A percentile compares a stretch with the other conserved stretches of the same genome.
phyloP scores from a whole-genome alignment of 495 filamentous ascomycete genomes.

The Articulospora tetracladia region DNA sequence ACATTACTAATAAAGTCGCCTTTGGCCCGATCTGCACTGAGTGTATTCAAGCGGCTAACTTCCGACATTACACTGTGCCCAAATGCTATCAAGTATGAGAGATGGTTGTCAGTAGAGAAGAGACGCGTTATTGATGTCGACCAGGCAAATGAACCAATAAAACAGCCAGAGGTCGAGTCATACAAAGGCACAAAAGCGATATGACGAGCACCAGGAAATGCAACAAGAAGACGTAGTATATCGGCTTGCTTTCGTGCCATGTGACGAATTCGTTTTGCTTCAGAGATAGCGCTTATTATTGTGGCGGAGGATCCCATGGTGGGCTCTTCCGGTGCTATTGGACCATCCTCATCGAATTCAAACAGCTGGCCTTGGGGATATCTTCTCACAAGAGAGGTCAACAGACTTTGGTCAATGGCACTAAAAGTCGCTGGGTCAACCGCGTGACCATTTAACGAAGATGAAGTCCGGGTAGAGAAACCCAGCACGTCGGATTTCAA shows the following conservation, averaged over 20 bases:
- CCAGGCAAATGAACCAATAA: constrained; percentile 50
- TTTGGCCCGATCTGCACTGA: constrained; percentile 47
- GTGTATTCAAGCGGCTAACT: constrained; percentile 44
- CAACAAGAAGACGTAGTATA: constrained; percentile 7
- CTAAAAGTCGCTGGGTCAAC: neutral
- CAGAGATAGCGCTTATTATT: constrained; percentile 11
- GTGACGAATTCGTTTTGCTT: constrained; percentile 18
- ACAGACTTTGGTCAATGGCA: constrained; percentile 15
- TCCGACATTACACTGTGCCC: constrained; percentile 49
- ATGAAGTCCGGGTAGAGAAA: constrained; percentile 5
- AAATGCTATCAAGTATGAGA: constrained; percentile 49
- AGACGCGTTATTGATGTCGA: constrained; percentile 38
- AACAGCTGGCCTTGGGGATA: constrained; percentile 37
- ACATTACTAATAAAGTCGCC: constrained; percentile 67
- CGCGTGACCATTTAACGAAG: constrained; percentile 10
- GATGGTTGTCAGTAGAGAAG: constrained; percentile 41
- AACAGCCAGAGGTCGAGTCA: constrained; percentile 15
- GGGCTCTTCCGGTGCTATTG: constrained; percentile 13
- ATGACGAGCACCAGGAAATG: constrained; percentile 14
- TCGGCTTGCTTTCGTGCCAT: constrained; percentile 4
- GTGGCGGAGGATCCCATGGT: constrained; percentile 4
- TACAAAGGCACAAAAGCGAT: constrained; percentile 16
- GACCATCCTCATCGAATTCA: constrained; percentile 31
- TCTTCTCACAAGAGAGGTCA: constrained; percentile 26
- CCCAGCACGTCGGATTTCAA: constrained; percentile 17